Conservation (phyloP, 2,329 filamentous ascomycete species). For the Penicillium corylophilum region DNA sequence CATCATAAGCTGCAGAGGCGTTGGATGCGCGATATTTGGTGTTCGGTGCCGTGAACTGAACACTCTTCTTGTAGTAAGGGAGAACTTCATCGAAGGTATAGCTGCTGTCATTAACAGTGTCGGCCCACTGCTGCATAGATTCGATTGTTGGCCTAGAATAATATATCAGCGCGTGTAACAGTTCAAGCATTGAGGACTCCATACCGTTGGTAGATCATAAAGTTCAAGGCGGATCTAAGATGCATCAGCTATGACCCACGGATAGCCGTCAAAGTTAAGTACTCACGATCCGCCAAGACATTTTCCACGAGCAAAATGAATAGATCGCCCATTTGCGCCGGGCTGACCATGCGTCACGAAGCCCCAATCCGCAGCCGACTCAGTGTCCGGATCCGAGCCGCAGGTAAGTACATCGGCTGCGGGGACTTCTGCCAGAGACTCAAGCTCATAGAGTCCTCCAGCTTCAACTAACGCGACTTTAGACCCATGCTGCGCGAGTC, state of each 20-base stretch:
- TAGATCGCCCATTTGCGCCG: slow-evolving; percentile 23
- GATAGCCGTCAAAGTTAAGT: too few relatives aligned
- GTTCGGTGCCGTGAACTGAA: slow-evolving; percentile 28
- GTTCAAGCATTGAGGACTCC: background rate
- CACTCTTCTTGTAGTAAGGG: slow-evolving; percentile 28
- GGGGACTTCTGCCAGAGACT: slow-evolving; percentile 19
- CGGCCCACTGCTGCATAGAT: slow-evolving; percentile 29
- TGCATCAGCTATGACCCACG: background rate
- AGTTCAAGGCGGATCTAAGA: slow-evolving; percentile 28
- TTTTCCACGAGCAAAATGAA: slow-evolving; percentile 31
- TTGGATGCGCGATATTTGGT: slow-evolving; percentile 21
- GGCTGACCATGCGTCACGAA: slow-evolving; percentile 22
- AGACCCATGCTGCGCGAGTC: slow-evolving; percentile 23
- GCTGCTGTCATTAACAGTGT: slow-evolving; percentile 26
- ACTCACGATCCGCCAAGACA: slow-evolving; percentile 29
- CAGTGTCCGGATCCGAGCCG: slow-evolving; percentile 24
- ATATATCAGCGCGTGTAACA: background rate
- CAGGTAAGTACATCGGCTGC: slow-evolving; percentile 19
- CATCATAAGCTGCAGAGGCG: slow-evolving; percentile 22
- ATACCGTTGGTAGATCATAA: slow-evolving; percentile 32
- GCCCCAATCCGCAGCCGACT: slow-evolving; percentile 23
- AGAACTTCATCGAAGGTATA: slow-evolving; percentile 28
- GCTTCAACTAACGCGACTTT: slow-evolving; percentile 32
- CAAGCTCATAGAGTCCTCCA: slow-evolving; percentile 28
- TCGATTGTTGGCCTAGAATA: slow-evolving; percentile 17